Base-by-base conservation (phyloP, 2,329 filamentous ascomycete species). In the Fusarium sarcochroum region DNA sequence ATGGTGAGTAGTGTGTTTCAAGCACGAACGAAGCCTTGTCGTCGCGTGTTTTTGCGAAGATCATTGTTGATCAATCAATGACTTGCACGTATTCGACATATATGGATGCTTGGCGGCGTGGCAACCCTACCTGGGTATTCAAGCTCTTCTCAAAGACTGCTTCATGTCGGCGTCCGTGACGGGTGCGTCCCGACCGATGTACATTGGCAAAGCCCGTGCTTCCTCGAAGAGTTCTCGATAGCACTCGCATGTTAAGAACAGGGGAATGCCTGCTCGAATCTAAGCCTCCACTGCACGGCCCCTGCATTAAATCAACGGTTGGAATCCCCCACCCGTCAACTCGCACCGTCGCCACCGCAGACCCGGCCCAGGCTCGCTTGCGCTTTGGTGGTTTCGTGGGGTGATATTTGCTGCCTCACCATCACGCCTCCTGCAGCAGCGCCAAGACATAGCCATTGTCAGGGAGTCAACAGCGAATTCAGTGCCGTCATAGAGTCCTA, bases 271-370 rank as follows among this genome's bases (percentile, higher is more conserved):
- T 57, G 37, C 52, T 40, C 27, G 37, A 59, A 58, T 54, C 66
- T 49, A 64, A 68, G 66, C 66, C 59, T 64, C 59, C 52, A 44
- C 69, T 53, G 46, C 54, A 49, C 49, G 57, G 60, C 66, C 70
- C 72, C 72, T 71, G 70, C 69, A 63, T 70, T 70, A 66, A 58
- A 63, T 59, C 63, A 74, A 70, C 60, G 68, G 59, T 49, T 64
- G 50, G 67, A 57, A 67, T 65, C 69, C 45, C 72, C 60, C 59
- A 50, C 66, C 62, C 54, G 47, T 54, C 51, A 62, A 58, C 63
- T 72, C 70, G 64, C 64, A 74, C 71, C 72, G 72, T 66, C 47
- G 50, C 63, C 72, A 74, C 70, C 72, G 72, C 48, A 59, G 56
- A 55, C 40, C 68, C 47, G 63, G 70, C 57, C 59, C 45, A 61